Percentiles rank a stretch among this genome's conserved stretches.
phyloP scores from a whole-genome alignment of 163 green algal species.

The Picocystis sp. region DNA sequence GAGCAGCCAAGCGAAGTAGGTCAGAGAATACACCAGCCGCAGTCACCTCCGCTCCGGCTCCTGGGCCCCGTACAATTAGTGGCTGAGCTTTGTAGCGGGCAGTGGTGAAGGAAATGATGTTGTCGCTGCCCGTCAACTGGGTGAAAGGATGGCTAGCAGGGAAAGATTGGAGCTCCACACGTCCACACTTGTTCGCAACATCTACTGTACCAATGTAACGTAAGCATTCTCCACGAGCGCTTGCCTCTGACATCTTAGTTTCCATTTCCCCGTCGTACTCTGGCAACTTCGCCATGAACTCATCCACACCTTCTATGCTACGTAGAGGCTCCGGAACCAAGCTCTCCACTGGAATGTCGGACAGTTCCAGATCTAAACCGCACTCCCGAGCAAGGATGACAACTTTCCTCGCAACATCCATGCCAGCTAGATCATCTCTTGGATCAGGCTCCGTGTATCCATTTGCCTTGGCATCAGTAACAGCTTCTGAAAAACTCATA shows the following conservation, averaged over 20 bases:
- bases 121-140: slow-evolving; percentile 78
- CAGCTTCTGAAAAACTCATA: slow-evolving; percentile 55
- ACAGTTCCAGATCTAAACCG: slow-evolving; percentile 66
- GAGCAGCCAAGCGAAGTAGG: slow-evolving; percentile 69
- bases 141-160: slow-evolving; percentile 71
- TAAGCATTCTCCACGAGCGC: slow-evolving; percentile 44
- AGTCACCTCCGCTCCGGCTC: slow-evolving; percentile 88
- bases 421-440: slow-evolving; percentile 81
- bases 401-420: slow-evolving; percentile 90
- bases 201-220: slow-evolving; percentile 78
- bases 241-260: slow-evolving; percentile 34
- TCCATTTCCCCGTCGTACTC: slow-evolving; percentile 71
- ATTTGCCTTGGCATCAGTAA: slow-evolving; percentile 53
- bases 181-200: slow-evolving; percentile 30
- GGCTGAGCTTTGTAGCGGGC: slow-evolving; percentile 70
- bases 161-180: slow-evolving; percentile 46
- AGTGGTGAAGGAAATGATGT: slow-evolving; percentile 96
- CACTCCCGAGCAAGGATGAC: slow-evolving; percentile 65
- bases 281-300: slow-evolving; percentile 68
- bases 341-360: slow-evolving; percentile 63
- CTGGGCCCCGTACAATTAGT: slow-evolving; percentile 84
- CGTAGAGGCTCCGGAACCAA: slow-evolving; percentile 61
- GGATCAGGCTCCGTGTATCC: slow-evolving; percentile 93
- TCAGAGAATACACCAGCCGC: slow-evolving; percentile 92
- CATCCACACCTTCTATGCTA: slow-evolving; percentile 20